These are phyloP conservation scores for Suhomyces guaymorum DNA, from an alignment of 1,139 yeast genomes.

Conservation along the genomic window DNA sequence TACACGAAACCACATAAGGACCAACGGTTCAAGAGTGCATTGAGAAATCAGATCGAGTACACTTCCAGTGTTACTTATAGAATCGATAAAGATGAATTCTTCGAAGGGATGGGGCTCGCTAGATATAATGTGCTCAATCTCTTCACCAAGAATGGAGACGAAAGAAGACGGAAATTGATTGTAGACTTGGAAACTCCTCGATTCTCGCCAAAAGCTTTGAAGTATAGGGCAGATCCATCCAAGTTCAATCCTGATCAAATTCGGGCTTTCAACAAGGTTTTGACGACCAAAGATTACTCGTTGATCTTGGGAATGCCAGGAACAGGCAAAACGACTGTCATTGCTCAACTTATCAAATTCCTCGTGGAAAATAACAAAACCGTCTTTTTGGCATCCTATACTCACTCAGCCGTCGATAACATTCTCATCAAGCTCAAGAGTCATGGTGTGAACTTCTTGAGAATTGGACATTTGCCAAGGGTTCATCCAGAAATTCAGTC, in stretches of 20 bases:
- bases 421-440: conserved; percentile 69
- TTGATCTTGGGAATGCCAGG: conserved; percentile 97
- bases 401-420: conserved; percentile 96
- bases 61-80: conserved; percentile 45
- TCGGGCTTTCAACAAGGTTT: conserved; percentile 63
- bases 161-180: conserved; percentile 52
- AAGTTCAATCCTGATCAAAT: conserved; percentile 68
- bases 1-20: conserved; percentile 32
- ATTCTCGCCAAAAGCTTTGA: conserved; percentile 31
- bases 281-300: conserved; percentile 71
- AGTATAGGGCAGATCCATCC: conserved; percentile 18
- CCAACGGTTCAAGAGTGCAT: conserved; percentile 48
- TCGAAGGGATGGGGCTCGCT: conserved; percentile 73
- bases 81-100: conserved; percentile 79
- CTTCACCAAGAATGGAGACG: conserved; percentile 58
- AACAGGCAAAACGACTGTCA: conserved; percentile 94
- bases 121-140: conserved; percentile 73
- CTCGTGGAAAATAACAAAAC: conserved; percentile 63
- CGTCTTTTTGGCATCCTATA: conserved; percentile 79
- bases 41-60: conserved; percentile 4
- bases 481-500: conserved; percentile 64
- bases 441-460: conserved; percentile 46
- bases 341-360: conserved; percentile 68
- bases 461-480: conserved; percentile 58
- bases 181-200: conserved; percentile 55